Conservation (phyloP, 169 alveolate genomes). For the Cryptosporidium baileyi region DNA sequence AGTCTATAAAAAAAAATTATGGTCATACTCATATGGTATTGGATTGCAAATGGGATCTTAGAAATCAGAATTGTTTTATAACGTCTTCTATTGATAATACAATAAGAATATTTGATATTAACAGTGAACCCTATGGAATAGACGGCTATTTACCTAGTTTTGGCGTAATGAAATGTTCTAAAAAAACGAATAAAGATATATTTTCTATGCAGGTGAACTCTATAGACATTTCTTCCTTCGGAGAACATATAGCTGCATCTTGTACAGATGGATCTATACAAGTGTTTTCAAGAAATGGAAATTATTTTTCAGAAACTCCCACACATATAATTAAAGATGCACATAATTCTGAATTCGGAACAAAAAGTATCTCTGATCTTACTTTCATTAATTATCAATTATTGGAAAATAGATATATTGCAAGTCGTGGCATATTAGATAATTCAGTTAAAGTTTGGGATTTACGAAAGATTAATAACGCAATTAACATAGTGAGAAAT, state of each 20-base stretch:
- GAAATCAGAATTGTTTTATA: neutral
- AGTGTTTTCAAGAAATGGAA: constrained; percentile 24
- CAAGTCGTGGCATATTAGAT: constrained; percentile 40
- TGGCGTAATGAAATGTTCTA: constrained; percentile 24
- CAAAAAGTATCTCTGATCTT: constrained; percentile 19
- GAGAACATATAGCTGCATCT: constrained; percentile 19
- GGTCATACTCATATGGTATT: constrained; percentile 68
- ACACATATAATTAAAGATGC: constrained; percentile 37
- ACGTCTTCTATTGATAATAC: constrained; percentile 56
- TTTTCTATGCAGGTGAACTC: constrained; percentile 47
- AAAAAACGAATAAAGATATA: constrained; percentile 18
- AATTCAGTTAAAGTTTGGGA: constrained; percentile 37
- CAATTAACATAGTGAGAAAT: neutral
- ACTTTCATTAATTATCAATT: neutral
- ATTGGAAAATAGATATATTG: neutral
- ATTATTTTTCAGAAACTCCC: constrained; percentile 47
- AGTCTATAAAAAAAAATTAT: constrained; percentile 27
- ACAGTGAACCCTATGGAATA: constrained; percentile 58
- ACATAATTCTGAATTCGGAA: neutral
- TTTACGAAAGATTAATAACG: constrained; percentile 18
- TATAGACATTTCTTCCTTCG: constrained; percentile 8
- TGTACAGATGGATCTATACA: constrained; percentile 66
- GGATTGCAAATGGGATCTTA: constrained; percentile 57
- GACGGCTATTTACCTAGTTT: constrained; percentile 47
- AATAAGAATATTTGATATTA: constrained; percentile 47